phyloP scores from a whole-genome alignment of 1,284 basidiomycete genomes.

The Ustilago curta region DNA sequence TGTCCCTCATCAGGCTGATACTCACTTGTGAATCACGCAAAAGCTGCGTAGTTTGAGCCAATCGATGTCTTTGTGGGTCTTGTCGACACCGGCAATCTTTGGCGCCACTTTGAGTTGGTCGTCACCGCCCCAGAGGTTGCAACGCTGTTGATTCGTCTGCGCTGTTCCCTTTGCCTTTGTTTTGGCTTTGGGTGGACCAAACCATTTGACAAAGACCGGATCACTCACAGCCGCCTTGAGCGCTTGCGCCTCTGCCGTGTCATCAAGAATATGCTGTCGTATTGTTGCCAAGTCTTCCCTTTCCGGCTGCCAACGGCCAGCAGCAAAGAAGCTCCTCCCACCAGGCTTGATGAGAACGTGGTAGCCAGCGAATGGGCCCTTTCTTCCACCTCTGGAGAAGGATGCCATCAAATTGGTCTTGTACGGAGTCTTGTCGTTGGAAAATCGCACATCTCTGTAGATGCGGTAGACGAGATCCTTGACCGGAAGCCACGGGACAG shows the following conservation, averaged over 20 bases:
- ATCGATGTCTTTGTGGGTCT: conserved; percentile 87
- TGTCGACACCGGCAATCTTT: conserved; percentile 76
- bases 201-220: conserved; percentile 78
- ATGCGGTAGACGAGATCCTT: conserved; percentile 82
- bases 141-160: conserved; percentile 5
- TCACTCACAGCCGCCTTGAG: conserved; percentile 78
- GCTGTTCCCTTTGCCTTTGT: conserved; percentile 15
- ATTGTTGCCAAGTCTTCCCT: conserved; percentile 82
- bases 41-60: conserved; percentile 84
- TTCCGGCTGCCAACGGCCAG: conserved; percentile 85
- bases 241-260: conserved; percentile 75
- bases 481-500: conserved; percentile 84
- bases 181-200: conserved; percentile 75
- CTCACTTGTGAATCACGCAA: conserved; percentile 77
- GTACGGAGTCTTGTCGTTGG: conserved; percentile 92
- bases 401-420: conserved; percentile 82
- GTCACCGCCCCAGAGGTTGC: conserved; percentile 75
- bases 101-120: conserved; percentile 75
- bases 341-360: conserved; percentile 44
- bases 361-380: conserved; percentile 80
- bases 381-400: conserved; percentile 82
- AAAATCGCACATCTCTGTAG: conserved; percentile 81
- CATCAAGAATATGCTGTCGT: conserved; percentile 73
- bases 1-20: conserved; percentile 27
- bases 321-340: conserved; percentile 77